These are phyloP conservation scores for Tubosaeta sp. DNA, from an alignment of 768 basidiomycete species.

Conservation along the genomic window DNA sequence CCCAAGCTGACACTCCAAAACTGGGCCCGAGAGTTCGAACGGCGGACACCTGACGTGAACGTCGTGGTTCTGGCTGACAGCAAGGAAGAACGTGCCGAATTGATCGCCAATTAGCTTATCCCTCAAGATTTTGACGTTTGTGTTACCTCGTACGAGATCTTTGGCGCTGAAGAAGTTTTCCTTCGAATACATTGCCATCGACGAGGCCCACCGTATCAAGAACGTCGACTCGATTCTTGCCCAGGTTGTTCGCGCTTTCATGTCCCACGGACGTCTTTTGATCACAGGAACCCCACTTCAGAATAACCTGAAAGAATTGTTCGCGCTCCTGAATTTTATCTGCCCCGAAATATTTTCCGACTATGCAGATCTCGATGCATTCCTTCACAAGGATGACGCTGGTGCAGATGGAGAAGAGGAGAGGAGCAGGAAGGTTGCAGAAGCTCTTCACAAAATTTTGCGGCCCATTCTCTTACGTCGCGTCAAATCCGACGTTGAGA, in stretches of 20 bases:
- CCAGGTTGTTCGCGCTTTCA: slow-evolving; percentile 90
- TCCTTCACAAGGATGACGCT: slow-evolving; percentile 84
- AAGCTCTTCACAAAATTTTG: slow-evolving; percentile 95
- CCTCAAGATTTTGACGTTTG: slow-evolving; percentile 90
- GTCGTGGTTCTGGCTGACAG: slow-evolving; percentile 78
- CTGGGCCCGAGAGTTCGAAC: slow-evolving; percentile 89
- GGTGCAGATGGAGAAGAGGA: slow-evolving; percentile 68
- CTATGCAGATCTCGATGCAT: slow-evolving; percentile 87
- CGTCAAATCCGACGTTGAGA: slow-evolving; percentile 97
- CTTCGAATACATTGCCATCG: slow-evolving; percentile 97
- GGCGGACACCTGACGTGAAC: slow-evolving; percentile 88
- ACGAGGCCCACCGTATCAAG: slow-evolving; percentile 99
- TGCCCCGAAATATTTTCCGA: slow-evolving; percentile 95
- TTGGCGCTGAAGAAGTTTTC: slow-evolving; percentile 89
- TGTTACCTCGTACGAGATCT: slow-evolving; percentile 96
- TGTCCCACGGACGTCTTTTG: slow-evolving; percentile 81
- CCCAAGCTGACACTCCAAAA: slow-evolving; percentile 99
- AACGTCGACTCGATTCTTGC: slow-evolving; percentile 95
- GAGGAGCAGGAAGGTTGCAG: slow-evolving; percentile 89
- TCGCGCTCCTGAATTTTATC: slow-evolving; percentile 89
- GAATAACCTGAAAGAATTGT: slow-evolving; percentile 96
- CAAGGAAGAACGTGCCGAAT: slow-evolving; percentile 83
- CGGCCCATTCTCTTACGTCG: slow-evolving; percentile 91
- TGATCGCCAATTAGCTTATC: slow-evolving; percentile 76
- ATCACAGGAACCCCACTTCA: slow-evolving; percentile 97